Evolutionary conservation across 2,329 filamentous ascomycete species (phyloP), one percentile per base, ranked within the genome.

Genomic region (Sclerotinia borealis): DNA sequence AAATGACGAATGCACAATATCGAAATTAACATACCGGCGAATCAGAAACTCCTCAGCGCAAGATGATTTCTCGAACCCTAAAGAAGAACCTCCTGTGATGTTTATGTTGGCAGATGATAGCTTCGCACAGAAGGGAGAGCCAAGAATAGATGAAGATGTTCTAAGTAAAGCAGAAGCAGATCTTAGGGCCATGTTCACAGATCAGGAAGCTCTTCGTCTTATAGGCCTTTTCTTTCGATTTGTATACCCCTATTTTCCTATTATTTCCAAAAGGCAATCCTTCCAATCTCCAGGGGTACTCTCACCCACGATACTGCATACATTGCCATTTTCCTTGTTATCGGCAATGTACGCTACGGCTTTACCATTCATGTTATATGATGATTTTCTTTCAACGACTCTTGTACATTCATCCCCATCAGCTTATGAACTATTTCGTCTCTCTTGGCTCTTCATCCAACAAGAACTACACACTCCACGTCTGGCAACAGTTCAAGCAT

Each of bases 241-340:
- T 67, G 75, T 79, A 58, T 75, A 79, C 54, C 78, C 78, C 17
- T 79, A 78, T 68, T 79, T 79, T 66, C 77, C 78, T 5, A 73
- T 79, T 15, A 63, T 79, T 15, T 75, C 73, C n/a, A 71, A 74
- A 61, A 73, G 73, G 58, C 73, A 76, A 67, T 68, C 72, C 43
- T 75, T 69, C 41, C 56, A 65, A 2, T 67, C 70, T 27, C 59
- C 47, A 25, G 71, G 69, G 19, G 47, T 64, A 41, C 47, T 72
- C 41, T 68, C 66, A 36, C 72, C 72, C 1, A 66, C 73, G 4
- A 69, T 75, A 15, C 70, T 77, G 1, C 67, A 73, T 55, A 70
- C 69, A 27, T 66, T 78, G 15, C 73, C 76, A 1, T 70, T 77
- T 4, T 76, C 73, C 47, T 69, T 79, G 17, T 68, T 79, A 19